Conservation (phyloP, 306 rosid species). For the Cicer cuneatum region DNA sequence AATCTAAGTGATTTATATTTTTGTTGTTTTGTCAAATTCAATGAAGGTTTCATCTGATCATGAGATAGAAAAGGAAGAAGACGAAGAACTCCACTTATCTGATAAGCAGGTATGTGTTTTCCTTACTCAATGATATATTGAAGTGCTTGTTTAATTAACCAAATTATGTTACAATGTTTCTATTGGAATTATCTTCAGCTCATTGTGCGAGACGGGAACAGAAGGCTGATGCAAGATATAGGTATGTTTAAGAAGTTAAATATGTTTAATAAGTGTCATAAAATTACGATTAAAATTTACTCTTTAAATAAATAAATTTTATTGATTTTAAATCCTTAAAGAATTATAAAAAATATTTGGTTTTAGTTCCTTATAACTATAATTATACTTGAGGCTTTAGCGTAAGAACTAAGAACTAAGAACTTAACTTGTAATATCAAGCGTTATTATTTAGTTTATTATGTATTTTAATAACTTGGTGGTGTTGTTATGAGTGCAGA, state of each 20-base stretch:
- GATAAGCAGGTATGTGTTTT: constrained; percentile 22
- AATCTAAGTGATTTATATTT: not conserved
- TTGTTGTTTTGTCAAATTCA: not conserved
- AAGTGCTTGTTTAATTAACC: not conserved
- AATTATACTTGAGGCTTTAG: no score
- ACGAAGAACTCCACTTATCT: constrained; percentile 32
- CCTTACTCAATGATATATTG: not conserved
- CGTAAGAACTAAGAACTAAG: no score
- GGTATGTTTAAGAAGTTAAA: constrained; percentile 30
- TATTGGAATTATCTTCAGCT: constrained; percentile 38
- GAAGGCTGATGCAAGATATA: constrained; percentile 56
- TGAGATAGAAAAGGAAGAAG: constrained; percentile 44
- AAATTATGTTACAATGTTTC: not conserved
- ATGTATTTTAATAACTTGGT: not conserved
- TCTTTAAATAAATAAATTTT: no score
- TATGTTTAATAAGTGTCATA: no score
- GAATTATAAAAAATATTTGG: no score
- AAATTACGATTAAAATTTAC: no score
- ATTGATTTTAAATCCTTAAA: no score
- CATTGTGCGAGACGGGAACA: constrained; percentile 53
- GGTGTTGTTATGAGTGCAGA: constrained; percentile 37
- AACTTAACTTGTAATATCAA: no score
- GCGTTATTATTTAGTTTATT: not conserved
- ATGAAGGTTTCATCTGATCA: constrained; percentile 62
- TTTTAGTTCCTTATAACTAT: no score